These are phyloP conservation scores for Adenanthera pavonina DNA, from an alignment of 306 rosid genomes.

Conservation along the genomic window DNA sequence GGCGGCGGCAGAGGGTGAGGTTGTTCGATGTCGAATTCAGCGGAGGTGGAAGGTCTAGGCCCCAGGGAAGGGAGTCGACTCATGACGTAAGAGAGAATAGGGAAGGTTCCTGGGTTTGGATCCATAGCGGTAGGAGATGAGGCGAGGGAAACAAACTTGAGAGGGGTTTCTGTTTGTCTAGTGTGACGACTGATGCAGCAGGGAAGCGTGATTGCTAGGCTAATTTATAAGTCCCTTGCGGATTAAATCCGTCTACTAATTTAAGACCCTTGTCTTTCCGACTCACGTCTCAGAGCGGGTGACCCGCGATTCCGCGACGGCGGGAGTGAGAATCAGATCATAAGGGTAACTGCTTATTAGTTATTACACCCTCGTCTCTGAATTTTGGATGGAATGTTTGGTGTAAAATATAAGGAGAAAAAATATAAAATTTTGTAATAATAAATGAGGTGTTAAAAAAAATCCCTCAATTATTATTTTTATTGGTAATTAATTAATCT, in stretches of 20 bases:
- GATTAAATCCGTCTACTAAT: background rate
- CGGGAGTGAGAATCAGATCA: too few species aligned
- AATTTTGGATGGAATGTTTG: too few species aligned
- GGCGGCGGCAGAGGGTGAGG: constrained; percentile 34
- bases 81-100: constrained; percentile 88
- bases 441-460: too few species aligned
- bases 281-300: too few species aligned
- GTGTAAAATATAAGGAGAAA: too few species aligned
- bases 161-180: background rate
- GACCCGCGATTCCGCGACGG: too few species aligned
- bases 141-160: background rate
- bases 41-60: constrained; percentile 2
- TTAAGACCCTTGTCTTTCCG: too few species aligned
- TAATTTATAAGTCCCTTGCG: background rate
- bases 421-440: too few species aligned
- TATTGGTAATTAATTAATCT: too few species aligned
- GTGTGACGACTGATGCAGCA: background rate
- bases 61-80: constrained; percentile 64
- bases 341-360: too few species aligned
- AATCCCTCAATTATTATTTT: too few species aligned
- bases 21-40: constrained; percentile 56
- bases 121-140: constrained; percentile 54
- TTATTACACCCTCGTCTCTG: too few species aligned
- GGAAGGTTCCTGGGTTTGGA: constrained; percentile 77
- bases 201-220: background rate